Percentiles rank a stretch among this genome's conserved stretches.
phyloP scores from a whole-genome alignment of 805 yeast genomes.

The Myxozyma lipomycoides region DNA sequence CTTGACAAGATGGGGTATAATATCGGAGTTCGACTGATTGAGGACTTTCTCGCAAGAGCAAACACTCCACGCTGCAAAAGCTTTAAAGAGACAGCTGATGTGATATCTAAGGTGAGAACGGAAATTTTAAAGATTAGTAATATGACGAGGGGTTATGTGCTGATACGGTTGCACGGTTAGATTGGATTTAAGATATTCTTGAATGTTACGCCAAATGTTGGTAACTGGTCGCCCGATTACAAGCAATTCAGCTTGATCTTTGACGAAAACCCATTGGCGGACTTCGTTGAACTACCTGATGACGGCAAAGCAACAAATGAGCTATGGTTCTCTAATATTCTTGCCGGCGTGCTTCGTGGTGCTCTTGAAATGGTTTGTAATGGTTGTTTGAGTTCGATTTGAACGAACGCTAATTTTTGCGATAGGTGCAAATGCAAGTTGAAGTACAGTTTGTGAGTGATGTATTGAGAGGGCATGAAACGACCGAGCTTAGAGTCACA shows the following conservation, averaged over 20 bases:
- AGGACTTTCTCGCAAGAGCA: slow-evolving; percentile 85
- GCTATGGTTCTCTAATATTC: slow-evolving; percentile 88
- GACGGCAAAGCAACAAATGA: slow-evolving; percentile 65
- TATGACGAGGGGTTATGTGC: neutral
- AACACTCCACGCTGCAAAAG: slow-evolving; percentile 77
- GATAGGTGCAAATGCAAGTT: slow-evolving; percentile 75
- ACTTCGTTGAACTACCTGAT: slow-evolving; percentile 89
- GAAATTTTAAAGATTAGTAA: neutral
- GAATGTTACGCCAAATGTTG: slow-evolving; percentile 70
- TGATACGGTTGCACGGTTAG: slow-evolving; percentile 4
- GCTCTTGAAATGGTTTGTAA: slow-evolving; percentile 71
- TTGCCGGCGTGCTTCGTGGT: slow-evolving; percentile 87
- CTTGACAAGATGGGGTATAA: slow-evolving; percentile 92
- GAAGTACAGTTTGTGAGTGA: slow-evolving; percentile 79
- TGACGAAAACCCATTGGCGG: slow-evolving; percentile 85
- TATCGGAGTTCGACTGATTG: slow-evolving; percentile 85
- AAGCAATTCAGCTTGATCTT: slow-evolving; percentile 69
- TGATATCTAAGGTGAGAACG: slow-evolving; percentile 52
- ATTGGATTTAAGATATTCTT: slow-evolving; percentile 88
- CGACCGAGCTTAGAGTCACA: slow-evolving; percentile 73
- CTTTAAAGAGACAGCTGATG: slow-evolving; percentile 83
- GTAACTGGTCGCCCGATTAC: slow-evolving; percentile 72
- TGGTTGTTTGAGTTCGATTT: too few relatives aligned
- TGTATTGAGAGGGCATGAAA: slow-evolving; percentile 72
- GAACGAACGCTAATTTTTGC: too few relatives aligned